Base-by-base conservation (phyloP, 2,329 filamentous ascomycete species). In the Fusarium aywerte region DNA sequence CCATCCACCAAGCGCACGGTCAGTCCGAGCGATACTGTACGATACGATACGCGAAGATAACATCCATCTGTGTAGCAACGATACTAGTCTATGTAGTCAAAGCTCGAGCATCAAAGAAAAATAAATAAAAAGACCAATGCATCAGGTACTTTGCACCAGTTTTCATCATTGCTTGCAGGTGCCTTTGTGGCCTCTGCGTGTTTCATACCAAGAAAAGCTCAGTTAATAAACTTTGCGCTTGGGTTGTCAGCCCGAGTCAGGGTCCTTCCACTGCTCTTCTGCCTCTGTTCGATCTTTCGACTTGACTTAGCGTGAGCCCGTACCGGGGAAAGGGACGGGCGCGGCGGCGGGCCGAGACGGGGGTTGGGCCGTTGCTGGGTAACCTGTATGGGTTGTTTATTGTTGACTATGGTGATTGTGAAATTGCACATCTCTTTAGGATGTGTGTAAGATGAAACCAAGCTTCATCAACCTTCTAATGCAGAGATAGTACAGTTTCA, bases 291-390 rank as follows among this genome's bases (percentile, higher is more conserved):
- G 59, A 50, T 47, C 39, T 60, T 45, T 55, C n/a, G 7, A 25
- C 31, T 32, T 42, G 31, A 49, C 45, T 25, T 66, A 62, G 63
- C 56, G 62, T 39, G 61, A 47, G 49, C 62, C 39, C 29, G 50
- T 53, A 31, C 56, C 45, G 33, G 20, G 51, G 63, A 47, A 32
- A 27, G 56, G 47, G 38, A 50, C 61, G 49, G 62, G 52, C 58
- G 49, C 56, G 56, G 56, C 56, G 62, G 44, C 56, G 63, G 63
- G 62, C 57, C 63, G 63, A 58, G 38, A 47, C 42, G 23, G 49
- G 61, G 55, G 39, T 39, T 32, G 35, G 29, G 13, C 18, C 45
- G 62, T 47, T 57, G 62, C 45, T 62, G 18, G 62, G 45, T 58
- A 51, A 66, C 40, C 32, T 6, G 11, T 20, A 29, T 27, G 48